Base-by-base conservation (phyloP, 2,329 filamentous ascomycete species). In the Alternaria brassicicola region DNA sequence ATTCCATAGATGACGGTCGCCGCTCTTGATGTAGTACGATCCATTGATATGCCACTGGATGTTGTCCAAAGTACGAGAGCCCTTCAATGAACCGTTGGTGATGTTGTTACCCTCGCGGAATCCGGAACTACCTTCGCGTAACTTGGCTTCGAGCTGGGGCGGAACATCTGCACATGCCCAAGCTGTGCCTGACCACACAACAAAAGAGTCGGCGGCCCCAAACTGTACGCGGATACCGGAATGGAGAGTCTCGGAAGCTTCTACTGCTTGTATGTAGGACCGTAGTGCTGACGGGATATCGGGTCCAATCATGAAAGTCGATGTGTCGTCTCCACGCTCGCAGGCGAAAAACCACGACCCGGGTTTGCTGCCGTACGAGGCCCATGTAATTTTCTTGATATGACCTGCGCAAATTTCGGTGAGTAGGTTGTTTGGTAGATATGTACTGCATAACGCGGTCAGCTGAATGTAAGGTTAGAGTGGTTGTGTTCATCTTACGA, bases 271-370 rank as follows among this genome's bases (percentile, higher is more conserved):
- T 9, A 73, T 41, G 55, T 65, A 67, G 1, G 46, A 25, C 2
- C 21, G 31, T 7, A 71, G 43, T 3, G 56, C 47, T 4, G 12
- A 5, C 6, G 68, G 70, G 2, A 55, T 52, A 13, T 15, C 47
- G 2, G 43, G 19, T 17, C 70, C 69, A 41, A 57, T 39, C 12
- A 55, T 61, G 31, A 59, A 61, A 4, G 25, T 25, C 13, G 25
- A 42, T 1, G 19, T 41, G 21, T 67, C 66, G 28, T 69, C 46
- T 10, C 26, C 28, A 41, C 60, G 56, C 53, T 72, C 58, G 26
- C 61, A 72, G 0, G 52, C 49, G 28, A 74, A 66, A 64, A 75
- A 75, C 67, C 66, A 76, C 0, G 70, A 71, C 10, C 71, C 55
- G 2, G 43, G 33, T 2, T 54, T 35, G 41, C 53, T 59, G 31